Conservation (phyloP, 345 rosid genomes). For the Moricandia arvensis region DNA sequence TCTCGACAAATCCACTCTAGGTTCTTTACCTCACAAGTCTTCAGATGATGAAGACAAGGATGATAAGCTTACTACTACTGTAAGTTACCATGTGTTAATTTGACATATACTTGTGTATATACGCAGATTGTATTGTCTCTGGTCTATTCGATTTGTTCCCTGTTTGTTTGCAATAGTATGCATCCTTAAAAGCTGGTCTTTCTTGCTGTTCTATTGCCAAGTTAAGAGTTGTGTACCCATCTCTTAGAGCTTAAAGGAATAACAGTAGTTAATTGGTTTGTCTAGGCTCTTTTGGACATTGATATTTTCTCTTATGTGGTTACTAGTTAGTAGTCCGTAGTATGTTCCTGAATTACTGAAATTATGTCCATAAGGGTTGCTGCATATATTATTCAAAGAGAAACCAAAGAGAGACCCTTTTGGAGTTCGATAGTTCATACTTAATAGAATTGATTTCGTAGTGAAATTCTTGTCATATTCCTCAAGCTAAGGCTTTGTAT, state of each 20-base stretch:
- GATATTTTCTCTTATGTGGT: neutral
- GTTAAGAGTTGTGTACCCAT: neutral
- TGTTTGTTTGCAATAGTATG: neutral
- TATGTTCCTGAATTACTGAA: neutral
- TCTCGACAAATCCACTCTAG: conserved; percentile 29
- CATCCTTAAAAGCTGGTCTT: neutral
- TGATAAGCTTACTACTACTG: conserved; percentile 34
- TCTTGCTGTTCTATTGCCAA: neutral
- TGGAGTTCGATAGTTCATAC: neutral
- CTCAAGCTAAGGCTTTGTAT: neutral
- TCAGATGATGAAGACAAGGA: conserved; percentile 38
- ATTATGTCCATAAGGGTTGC: neutral
- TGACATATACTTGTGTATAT: neutral
- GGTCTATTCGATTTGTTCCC: neutral
- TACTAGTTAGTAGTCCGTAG: neutral
- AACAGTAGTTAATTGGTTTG: neutral
- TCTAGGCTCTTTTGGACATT: conserved; percentile 7
- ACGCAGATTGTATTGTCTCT: neutral
- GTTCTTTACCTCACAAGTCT: conserved; percentile 25
- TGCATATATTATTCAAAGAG: neutral
- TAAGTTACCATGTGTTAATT: conserved; percentile 32
- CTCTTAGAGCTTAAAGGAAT: neutral
- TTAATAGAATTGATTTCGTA: too few relatives aligned
- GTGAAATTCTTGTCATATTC: neutral
- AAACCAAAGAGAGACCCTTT: too few relatives aligned